Evolutionary conservation across 495 filamentous ascomycete genomes (phyloP), one percentile per base, ranked within the genome.

Genomic region (Penicillium manginii): DNA sequence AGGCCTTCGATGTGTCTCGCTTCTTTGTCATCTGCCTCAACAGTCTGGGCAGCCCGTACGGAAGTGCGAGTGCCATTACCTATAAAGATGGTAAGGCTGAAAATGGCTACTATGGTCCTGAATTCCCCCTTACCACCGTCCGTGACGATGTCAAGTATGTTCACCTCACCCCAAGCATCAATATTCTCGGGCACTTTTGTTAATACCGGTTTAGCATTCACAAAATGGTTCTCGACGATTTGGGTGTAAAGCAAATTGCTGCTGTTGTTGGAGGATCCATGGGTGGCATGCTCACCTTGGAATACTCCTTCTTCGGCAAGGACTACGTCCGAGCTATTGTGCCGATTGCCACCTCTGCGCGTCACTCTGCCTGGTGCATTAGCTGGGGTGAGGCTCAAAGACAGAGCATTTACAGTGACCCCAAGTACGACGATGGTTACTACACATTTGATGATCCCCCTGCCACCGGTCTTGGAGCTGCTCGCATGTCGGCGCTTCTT

Each of bases 321-420:
- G 90, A 96, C 63, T 97, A 97, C 65, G 93, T 98, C 29, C 88
- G 89, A 33, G 84, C 86, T 42, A 91, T 98, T 69, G 89, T 98
- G 26, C 91, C 94, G 3, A 96, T 98, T 63, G 94, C 94, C 23
- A 98, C 94, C 18, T 97, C 93, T 5, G 91, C 91, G 50, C 85
- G 91, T 11, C 94, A 98, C 68, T 96, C 92, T 59, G 94, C 94
- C n/a, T 98, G 94, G 94, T 91, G 94, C 40, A 98, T 98, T 64
- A 96, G 92, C 73, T 98, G 94, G 94, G 93, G 94, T 42, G 94
- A 98, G 73, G 93, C 94, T 21, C 94, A 98, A 75, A 79, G 94
- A 51, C 94, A 98, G 74, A 96, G 91, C 80, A 98, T 98, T 69
- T 98, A 97, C 74, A 91, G 91, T 59, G 94, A 98, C 66, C 94